Evolutionary conservation across 1,284 basidiomycete species (phyloP), one percentile per base, ranked within the genome.

Genomic region (Pyrrhoderma noxium): DNA sequence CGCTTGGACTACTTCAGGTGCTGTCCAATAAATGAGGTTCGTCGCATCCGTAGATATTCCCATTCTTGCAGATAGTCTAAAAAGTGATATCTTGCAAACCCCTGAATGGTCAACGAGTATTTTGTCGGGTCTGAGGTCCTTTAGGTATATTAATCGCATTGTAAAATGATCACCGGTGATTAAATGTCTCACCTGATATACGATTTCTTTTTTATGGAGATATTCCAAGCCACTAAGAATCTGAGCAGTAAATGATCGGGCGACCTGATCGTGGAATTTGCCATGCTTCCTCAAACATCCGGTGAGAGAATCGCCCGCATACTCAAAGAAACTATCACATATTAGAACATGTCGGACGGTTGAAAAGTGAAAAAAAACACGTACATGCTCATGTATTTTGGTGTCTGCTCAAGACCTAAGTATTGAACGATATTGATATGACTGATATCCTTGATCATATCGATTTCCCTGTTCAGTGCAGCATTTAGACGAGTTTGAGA

Each of bases 1-100:
- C 34, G 85, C 82, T 56, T 89, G 80, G 54, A 95, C 80, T 36
- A 99, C 92, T 70, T 99, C 95, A 1, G 95, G 96, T 5, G 96
- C 95, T 96, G 99, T 99, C 91, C 96, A 99, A 67, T 96, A 98
- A 44, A 98, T 88, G 14, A 92, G 94, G 16, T 96, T 96, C 67
- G 93, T 90, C 85, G 99, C 89, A 45, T 90, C 88, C 1, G 92
- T 94, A 53, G 79, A 78, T 34, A 79, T 85, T 22, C 82, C 79
- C 50, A 82, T 92, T 57, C 88, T 80, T 67, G 95, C 96, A 9
- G 91, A 94, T 52, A 96, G 95, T 44, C 93, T 96, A 65, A 99
- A 99, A 67, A 99, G 96, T 2, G 93, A 94, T 49, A 99, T 99
- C 71, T 99, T 99, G 76, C 94, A 97, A 38, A 89, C 76, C 1